Evolutionary conservation across 768 basidiomycete species (phyloP).

Genomic region (Russula compacta): DNA sequence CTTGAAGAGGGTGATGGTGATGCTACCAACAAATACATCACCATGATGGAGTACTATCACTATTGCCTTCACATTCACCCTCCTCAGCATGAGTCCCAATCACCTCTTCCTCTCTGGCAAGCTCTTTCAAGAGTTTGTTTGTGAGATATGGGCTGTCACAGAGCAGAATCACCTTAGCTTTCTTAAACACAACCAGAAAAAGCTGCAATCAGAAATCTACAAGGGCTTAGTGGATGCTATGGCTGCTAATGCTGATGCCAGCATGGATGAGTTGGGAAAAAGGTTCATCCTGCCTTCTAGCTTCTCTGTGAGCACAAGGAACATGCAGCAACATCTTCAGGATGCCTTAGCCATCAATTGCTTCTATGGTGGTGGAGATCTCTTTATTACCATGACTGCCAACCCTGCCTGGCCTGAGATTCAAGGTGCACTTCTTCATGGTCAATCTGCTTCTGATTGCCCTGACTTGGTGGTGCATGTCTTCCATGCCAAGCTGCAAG

Average conservation of each 20-base stretch:
- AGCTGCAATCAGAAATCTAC: neutral
- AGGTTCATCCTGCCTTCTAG: neutral
- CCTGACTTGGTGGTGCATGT: too few species aligned
- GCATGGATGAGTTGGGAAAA: neutral
- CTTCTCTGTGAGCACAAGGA: too few species aligned
- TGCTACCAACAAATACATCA: neutral
- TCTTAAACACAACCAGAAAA: neutral
- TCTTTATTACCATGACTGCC: too few species aligned
- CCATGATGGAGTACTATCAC: neutral
- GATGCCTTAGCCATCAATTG: too few species aligned
- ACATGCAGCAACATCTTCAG: too few species aligned
- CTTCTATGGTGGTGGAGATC: too few species aligned
- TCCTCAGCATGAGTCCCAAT: neutral
- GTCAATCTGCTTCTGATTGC: conserved; percentile 9
- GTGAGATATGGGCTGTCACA: neutral
- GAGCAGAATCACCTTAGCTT: neutral
- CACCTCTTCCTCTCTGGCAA: neutral
- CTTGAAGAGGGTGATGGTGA: neutral
- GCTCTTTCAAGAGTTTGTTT: neutral
- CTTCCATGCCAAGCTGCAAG: too few species aligned
- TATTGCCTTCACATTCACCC: neutral
- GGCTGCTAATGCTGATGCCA: neutral
- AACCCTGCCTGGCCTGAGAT: too few species aligned
- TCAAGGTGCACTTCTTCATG: neutral
- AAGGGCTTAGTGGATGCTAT: neutral